Evolutionary conservation across 305 asterid genomes (phyloP).

Genomic region (Solanum hybrid): DNA sequence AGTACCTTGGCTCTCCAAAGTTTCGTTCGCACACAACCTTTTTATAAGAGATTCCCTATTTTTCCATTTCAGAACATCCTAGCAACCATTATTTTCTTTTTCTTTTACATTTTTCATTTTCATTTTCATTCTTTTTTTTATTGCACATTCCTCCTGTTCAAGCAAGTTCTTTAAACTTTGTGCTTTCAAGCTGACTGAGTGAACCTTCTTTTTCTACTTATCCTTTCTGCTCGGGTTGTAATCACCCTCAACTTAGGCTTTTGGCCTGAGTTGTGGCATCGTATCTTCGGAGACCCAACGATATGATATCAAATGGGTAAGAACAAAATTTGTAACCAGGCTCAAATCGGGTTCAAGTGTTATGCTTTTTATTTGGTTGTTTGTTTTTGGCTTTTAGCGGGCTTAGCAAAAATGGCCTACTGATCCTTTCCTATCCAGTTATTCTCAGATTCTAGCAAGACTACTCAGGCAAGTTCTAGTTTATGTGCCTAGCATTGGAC

Average conservation of each 20-base stretch:
- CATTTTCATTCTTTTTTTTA: no score
- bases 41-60: neutral
- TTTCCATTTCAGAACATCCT: neutral
- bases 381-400: neutral
- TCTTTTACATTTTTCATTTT: no score
- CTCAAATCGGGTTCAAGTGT: neutral
- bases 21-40: neutral
- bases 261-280: neutral
- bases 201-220: neutral
- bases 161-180: neutral
- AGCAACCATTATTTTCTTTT: no score
- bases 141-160: neutral
- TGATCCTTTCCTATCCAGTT: neutral
- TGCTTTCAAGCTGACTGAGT: neutral
- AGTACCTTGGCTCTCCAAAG: neutral
- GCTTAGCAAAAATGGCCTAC: neutral
- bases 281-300: neutral
- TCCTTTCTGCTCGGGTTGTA: neutral
- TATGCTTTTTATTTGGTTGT: neutral
- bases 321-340: neutral
- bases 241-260: neutral
- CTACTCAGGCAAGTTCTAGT: neutral
- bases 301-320: neutral
- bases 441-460: neutral
- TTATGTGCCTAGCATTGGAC: neutral